Base-by-base conservation (phyloP, 257 asterid genomes). In the Solanum neorickii region DNA sequence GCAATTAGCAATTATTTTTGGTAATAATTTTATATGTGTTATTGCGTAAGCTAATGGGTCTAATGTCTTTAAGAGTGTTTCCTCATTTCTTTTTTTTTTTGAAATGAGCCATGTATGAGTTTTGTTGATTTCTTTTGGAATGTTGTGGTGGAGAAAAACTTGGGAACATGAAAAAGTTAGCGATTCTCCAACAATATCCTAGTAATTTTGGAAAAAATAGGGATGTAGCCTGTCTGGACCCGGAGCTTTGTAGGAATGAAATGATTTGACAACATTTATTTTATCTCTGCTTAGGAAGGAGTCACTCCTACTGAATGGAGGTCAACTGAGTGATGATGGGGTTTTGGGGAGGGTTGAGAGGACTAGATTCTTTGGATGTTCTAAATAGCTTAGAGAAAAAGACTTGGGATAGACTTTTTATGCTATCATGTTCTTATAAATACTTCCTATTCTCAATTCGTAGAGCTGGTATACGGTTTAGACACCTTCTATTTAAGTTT, bases 221-320 rank as follows among this genome's bases (percentile, higher is more conserved):
- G 37, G 9, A 6, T 25, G 0, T 10, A 66, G 73, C 1, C 1
- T 2, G 7, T 66, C 5, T 37, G 2, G 5, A 6, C 20, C 0
- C 1, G 1, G 20, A 25, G 9, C 73, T 12, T 65, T 12, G 7
- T 4, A 25, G 7, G 73, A 35, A 7, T 66, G 2, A 5, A 66
- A 25, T 1, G 16, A 12, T 14, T 25, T 12, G 2, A 0, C 35
- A 12, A 5, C 3, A 4, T 44, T 49, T 14, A 12, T 46, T 49
- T 25, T 11, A 66, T 25, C 3, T 66, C 18, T 66, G 29, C 9
- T 12, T 65, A 3, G 12, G 15, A 23, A 9, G 16, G 70, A n/a
- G 15, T n/a, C 3, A n/a, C 7, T 2, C 33, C 70, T n/a, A 65
- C 16, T n/a, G 14, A 5, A 5, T 11, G 0, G 25, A 65, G 7